Conservation (phyloP, 1,284 basidiomycete genomes). For the Ceratobasidium sp. region DNA sequence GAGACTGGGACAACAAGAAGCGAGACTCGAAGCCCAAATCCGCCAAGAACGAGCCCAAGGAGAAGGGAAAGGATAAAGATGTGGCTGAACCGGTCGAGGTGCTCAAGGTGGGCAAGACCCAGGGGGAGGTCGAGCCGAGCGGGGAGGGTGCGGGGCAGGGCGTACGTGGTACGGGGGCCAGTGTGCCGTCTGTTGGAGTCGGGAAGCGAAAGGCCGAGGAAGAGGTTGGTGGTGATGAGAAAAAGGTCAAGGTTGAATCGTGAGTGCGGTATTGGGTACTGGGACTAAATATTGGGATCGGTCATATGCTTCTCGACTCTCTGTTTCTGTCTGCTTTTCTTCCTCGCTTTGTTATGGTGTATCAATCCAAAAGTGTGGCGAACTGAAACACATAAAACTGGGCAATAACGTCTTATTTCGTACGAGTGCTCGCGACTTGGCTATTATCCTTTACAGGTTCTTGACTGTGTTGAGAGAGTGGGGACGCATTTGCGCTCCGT, state of each 20-base stretch:
- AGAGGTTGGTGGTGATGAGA: constrained; percentile 50
- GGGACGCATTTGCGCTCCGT: no score
- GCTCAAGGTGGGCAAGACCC: constrained; percentile 42
- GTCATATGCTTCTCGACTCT: no score
- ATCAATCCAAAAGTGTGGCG: no score
- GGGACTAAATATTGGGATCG: no score
- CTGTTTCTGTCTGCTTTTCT: no score
- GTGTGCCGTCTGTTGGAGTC: constrained; percentile 21
- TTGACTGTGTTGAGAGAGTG: no score
- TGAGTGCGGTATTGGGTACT: no score
- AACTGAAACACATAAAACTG: no score
- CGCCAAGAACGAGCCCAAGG: constrained; percentile 51
- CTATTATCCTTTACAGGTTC: no score
- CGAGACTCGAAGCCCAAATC: constrained; percentile 6
- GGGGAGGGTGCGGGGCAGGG: constrained; percentile 40
- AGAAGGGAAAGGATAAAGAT: constrained; percentile 14
- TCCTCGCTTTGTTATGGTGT: no score
- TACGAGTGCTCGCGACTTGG: no score
- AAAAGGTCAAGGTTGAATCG: constrained; percentile 28
- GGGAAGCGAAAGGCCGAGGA: constrained; percentile 56
- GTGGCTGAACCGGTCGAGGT: constrained; percentile 36
- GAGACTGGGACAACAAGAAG: constrained; percentile 54
- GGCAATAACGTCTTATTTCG: no score
- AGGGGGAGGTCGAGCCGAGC: constrained; percentile 39
- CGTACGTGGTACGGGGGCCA: constrained; percentile 9